Conservation (phyloP, 768 basidiomycete genomes). For the Myochromella boudieri region DNA sequence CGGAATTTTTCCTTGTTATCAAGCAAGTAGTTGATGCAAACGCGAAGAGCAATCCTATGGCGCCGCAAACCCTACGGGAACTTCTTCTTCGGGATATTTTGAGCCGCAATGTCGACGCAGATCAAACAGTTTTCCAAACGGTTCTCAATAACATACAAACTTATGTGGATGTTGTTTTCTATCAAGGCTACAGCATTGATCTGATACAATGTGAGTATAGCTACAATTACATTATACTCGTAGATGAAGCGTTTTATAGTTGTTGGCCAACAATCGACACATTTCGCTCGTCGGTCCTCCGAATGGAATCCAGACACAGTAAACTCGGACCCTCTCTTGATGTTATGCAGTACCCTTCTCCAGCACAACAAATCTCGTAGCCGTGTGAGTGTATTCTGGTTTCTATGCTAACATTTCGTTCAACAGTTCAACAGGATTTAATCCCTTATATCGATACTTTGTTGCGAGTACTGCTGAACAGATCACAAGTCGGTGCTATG, state of each 20-base stretch:
- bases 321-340: slow-evolving; percentile 57
- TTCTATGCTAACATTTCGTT: slow-evolving; percentile 1
- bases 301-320: slow-evolving; percentile 49
- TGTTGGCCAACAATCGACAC: slow-evolving; percentile 52
- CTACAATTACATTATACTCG: neutral
- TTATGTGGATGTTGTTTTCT: slow-evolving; percentile 60
- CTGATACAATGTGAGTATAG: slow-evolving; percentile 54
- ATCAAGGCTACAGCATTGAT: slow-evolving; percentile 47
- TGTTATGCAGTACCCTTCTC: slow-evolving; percentile 50
- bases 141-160: slow-evolving; percentile 55
- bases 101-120: slow-evolving; percentile 46
- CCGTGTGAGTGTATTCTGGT: slow-evolving; percentile 38
- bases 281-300: slow-evolving; percentile 55
- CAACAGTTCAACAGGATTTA: slow-evolving; percentile 46
- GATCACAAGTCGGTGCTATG: slow-evolving; percentile 43
- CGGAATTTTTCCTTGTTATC: slow-evolving; percentile 53
- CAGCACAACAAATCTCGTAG: slow-evolving; percentile 59
- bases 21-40: slow-evolving; percentile 43
- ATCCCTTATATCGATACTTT: slow-evolving; percentile 57
- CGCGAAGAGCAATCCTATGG: slow-evolving; percentile 27
- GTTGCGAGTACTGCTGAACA: slow-evolving; percentile 52
- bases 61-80: slow-evolving; percentile 40
- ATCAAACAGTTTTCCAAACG: slow-evolving; percentile 47
- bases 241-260: slow-evolving; percentile 36
- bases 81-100: slow-evolving; percentile 58